Evolutionary conservation across 2,329 filamentous ascomycete genomes (phyloP), one percentile per base, ranked within the genome.

Genomic region (Alternaria infectoria): DNA sequence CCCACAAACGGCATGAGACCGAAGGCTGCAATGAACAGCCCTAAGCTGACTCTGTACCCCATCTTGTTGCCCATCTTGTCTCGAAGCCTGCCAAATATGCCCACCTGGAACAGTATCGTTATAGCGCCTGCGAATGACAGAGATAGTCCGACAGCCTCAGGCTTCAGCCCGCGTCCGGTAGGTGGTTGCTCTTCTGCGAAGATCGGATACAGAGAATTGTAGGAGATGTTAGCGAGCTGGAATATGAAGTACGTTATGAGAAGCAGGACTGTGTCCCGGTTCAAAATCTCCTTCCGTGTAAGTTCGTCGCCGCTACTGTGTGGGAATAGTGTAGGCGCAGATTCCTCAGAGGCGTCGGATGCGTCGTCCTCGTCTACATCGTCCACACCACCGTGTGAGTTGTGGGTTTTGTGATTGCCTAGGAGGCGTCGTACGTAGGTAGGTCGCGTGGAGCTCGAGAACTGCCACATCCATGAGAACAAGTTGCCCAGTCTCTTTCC

Each of bases 181-280:
- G 96, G 96, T 0, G 89, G 85, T 1, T 86, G 80, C 0, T 91
- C 89, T 58, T 94, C 90, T 1, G 91, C 92, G 72, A 98, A 99
- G 57, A 98, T 95, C 1, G 96, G 96, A 73, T 96, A 99, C 0
- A 99, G 84, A 17, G 93, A 95, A 80, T 97, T 97, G 86, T 94
- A 99, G 4, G 93, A 93, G 69, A 97, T 93, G 79, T 98, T 98
- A 64, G 92, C 90, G 6, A 99, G 86, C 74, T 97, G 94, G 76
- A 98, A 99, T 54, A 98, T 90, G 46, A 97, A 87, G 75, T 97
- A 98, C 0, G 94, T 96, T 56, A 88, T 78, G 6, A 99, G 86
- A 0, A 99, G 86, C 3, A 96, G 83, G 12, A 97, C 78, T 0
- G 93, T 97, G 62, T 96, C 93, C 61, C 89, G 86, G 73, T 92